Evolutionary conservation across 1,284 basidiomycete genomes (phyloP).

Genomic region (Ceratobasidium sp.): DNA sequence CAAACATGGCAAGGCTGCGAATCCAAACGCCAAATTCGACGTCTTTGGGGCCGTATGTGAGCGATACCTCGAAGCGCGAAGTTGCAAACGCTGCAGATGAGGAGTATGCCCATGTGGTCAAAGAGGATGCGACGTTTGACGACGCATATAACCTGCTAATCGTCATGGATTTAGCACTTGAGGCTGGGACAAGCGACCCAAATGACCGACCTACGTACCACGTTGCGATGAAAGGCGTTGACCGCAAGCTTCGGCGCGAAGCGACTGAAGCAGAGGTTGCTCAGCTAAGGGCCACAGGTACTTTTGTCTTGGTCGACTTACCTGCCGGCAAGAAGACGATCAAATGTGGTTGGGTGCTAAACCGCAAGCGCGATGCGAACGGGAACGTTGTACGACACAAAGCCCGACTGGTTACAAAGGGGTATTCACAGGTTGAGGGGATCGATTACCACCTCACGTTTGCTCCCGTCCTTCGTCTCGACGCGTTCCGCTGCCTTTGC

Average conservation of each 20-base stretch:
- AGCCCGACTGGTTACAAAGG: neutral
- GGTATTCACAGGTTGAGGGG: constrained; percentile 2
- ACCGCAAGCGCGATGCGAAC: neutral
- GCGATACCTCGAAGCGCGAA: neutral
- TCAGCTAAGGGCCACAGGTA: constrained; percentile 4
- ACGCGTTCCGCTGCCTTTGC: constrained; percentile 44
- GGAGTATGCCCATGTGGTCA: neutral
- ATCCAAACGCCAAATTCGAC: neutral
- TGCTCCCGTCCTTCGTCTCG: constrained; percentile 2
- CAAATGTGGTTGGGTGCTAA: constrained; percentile 7
- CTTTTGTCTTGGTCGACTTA: neutral
- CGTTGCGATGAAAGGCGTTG: constrained; percentile 6
- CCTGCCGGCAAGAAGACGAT: constrained; percentile 1
- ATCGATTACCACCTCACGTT: constrained; percentile 16
- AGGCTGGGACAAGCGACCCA: neutral
- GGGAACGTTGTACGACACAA: constrained; percentile 3
- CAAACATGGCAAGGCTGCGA: neutral
- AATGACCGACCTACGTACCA: neutral
- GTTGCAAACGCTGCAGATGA: constrained; percentile 1
- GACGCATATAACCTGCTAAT: neutral
- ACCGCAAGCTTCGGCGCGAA: constrained; percentile 3
- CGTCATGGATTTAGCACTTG: neutral
- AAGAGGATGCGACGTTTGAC: constrained; percentile 4
- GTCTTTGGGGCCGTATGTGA: constrained; percentile 5
- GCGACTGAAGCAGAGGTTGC: neutral